phyloP scores from a whole-genome alignment of 805 yeast species.

The Metschnikowia drakensbergensis region DNA sequence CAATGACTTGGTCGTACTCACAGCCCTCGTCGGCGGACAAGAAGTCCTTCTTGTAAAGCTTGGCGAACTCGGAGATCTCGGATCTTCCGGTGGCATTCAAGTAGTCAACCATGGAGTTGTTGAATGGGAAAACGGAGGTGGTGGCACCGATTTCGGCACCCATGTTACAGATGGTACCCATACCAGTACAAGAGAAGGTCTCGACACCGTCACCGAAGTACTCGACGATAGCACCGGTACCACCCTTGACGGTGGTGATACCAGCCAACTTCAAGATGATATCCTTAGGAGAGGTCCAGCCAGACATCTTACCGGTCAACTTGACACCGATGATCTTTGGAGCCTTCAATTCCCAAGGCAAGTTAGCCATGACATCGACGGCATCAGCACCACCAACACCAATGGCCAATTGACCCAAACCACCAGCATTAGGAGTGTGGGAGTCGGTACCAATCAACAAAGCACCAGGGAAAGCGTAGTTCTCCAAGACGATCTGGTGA shows the following conservation, averaged over 20 bases:
- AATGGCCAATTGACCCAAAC: constrained; percentile 94
- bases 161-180: constrained; percentile 99
- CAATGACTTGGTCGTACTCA: constrained; percentile 89
- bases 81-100: constrained; percentile 82
- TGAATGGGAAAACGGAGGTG: constrained; percentile 96
- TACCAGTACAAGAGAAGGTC: constrained; percentile 93
- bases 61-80: constrained; percentile 78
- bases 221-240: constrained; percentile 95
- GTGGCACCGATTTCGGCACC: constrained; percentile 99
- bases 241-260: constrained; percentile 93
- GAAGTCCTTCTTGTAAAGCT: constrained; percentile 56
- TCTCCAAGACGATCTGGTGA: constrained; percentile 94
- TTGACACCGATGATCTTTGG: constrained; percentile 95
- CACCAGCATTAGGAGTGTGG: constrained; percentile 98
- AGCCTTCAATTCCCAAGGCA: constrained; percentile 97
- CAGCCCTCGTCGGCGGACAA: constrained; percentile 88
- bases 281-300: constrained; percentile 98
- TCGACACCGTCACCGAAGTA: constrained; percentile 95
- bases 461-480: constrained; percentile 96
- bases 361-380: constrained; percentile 90
- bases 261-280: constrained; percentile 92
- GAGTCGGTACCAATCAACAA: constrained; percentile 96
- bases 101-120: constrained; percentile 82
- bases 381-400: constrained; percentile 99
- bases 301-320: constrained; percentile 84